A percentile compares a stretch with the other conserved stretches of the same genome.
Evolutionary conservation across 2,329 filamentous ascomycete species (phyloP).

Genomic region (Myriosclerotinia scirpicola): DNA sequence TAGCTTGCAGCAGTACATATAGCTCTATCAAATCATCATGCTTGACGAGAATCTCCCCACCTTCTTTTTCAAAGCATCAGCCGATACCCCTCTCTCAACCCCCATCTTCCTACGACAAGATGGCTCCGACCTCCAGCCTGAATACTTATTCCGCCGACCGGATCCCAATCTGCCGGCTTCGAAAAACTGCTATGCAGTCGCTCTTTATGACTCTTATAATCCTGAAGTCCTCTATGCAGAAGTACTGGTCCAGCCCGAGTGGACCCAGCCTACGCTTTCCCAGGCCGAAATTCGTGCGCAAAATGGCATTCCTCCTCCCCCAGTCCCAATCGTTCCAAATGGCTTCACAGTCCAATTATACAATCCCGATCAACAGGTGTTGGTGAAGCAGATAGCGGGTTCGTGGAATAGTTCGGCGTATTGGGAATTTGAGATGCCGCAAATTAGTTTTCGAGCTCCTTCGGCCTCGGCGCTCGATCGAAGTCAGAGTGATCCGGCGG

Average conservation of each 20-base stretch:
- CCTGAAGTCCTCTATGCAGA: constrained; percentile 84
- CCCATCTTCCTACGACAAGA: constrained; percentile 63
- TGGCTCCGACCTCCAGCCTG: constrained; percentile 75
- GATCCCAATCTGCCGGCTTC: constrained; percentile 69
- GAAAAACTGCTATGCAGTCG: constrained; percentile 82
- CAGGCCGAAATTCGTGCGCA: constrained; percentile 75
- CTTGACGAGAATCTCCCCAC: constrained; percentile 92
- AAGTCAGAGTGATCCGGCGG: constrained; percentile 59
- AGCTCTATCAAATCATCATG: constrained; percentile 52
- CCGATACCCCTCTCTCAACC: constrained; percentile 55
- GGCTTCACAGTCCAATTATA: constrained; percentile 86
- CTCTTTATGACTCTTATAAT: constrained; percentile 78
- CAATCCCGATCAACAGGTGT: constrained; percentile 83
- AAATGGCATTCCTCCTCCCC: constrained; percentile 63
- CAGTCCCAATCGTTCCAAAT: constrained; percentile 72
- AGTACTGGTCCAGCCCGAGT: constrained; percentile 79
- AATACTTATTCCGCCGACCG: constrained; percentile 77
- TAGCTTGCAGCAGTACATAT: background rate
- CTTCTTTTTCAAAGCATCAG: constrained; percentile 53
- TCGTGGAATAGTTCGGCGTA: constrained; percentile 77
- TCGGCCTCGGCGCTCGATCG: constrained; percentile 77
- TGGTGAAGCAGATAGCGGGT: constrained; percentile 68
- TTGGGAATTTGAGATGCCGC: constrained; percentile 93
- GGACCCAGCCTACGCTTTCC: constrained; percentile 79
- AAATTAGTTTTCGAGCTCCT: constrained; percentile 78